These are phyloP conservation scores for Collybia nuda DNA, from an alignment of 768 basidiomycete species.

Conservation along the genomic window DNA sequence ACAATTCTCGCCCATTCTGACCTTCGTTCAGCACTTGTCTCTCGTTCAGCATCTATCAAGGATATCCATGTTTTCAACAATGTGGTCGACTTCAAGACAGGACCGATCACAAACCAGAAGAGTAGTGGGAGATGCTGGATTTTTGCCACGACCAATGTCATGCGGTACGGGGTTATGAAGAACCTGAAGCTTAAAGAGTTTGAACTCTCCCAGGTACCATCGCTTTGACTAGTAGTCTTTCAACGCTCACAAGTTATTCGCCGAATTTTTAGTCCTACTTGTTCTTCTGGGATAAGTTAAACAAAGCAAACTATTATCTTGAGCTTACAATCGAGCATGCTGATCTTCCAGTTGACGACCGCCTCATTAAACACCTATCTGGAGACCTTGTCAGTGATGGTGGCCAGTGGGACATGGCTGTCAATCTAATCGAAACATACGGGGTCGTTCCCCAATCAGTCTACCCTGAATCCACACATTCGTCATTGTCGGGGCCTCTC, in stretches of 20 bases:
- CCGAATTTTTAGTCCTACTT: conserved; percentile 63
- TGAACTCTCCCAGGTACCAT: conserved; percentile 78
- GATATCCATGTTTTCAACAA: conserved; percentile 84
- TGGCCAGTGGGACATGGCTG: conserved; percentile 94
- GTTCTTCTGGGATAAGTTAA: conserved; percentile 96
- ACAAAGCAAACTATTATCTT: conserved; percentile 91
- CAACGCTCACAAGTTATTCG: neutral
- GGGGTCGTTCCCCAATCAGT: conserved; percentile 83
- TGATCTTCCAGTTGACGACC: conserved; percentile 77
- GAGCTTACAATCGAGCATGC: conserved; percentile 84
- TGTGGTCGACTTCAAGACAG: conserved; percentile 76
- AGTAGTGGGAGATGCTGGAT: conserved; percentile 93
- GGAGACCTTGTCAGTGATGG: conserved; percentile 84
- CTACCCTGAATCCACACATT: conserved; percentile 85
- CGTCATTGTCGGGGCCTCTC: conserved; percentile 68
- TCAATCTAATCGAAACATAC: conserved; percentile 63
- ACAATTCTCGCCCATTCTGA: conserved; percentile 72
- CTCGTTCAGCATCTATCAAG: conserved; percentile 57
- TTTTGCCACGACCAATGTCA: conserved; percentile 87
- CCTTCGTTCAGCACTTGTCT: conserved; percentile 60
- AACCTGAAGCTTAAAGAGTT: conserved; percentile 85
- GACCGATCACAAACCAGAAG: conserved; percentile 85
- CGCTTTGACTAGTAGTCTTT: no score
- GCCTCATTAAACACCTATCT: conserved; percentile 78
- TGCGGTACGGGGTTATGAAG: conserved; percentile 84